Evolutionary conservation across 352 stramenopile genomes (phyloP), one percentile per base, ranked within the genome.

Genomic region (Thalassiosira mediterranea): DNA sequence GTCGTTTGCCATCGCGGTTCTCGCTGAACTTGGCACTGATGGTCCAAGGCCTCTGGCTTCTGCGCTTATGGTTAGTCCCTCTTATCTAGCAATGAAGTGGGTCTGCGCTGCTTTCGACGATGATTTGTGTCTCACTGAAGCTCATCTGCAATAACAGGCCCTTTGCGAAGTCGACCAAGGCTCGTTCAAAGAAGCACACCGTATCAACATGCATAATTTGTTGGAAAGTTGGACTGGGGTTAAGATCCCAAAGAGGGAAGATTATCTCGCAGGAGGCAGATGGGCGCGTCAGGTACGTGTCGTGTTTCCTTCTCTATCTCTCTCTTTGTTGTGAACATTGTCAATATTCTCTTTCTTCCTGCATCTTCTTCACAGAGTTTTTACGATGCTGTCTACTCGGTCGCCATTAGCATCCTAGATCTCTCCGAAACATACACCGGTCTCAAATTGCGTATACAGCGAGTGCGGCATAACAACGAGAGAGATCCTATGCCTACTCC

Each of bases 131-230:
- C n/a, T n/a, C n/a, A n/a, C n/a, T n/a, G n/a, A n/a, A n/a, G n/a
- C 23, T 60, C 34, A 23, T 48, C 13, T 40, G 8, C 17, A 44
- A 48, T 28, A 4, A 5, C 26, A 72, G 66, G 78, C 88, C 21
- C 63, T 94, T 28, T 66, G 90, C 31, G 88, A 94, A 32, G 62
- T 91, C 15, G 86, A 94, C 58, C 88, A 94, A 79, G 86, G 61
- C 26, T 88, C 82, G 31, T 94, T 94, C 54, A 85, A 76, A 57
- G 47, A 75, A 21, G 76, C 80, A 8, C 82, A 92, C 71, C 59
- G 81, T 31, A 72, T 94, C 42, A 72, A 94, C 58, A 90, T 92
- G 75, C 81, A 90, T 54, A 64, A 75, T 21, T 72, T 94, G 21
- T 61, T 94, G 0, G 84, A 92, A 70, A 88, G 60, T 37, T 94